phyloP scores from a whole-genome alignment of 495 filamentous ascomycete species.

The Hypoxylon fragiforme region DNA sequence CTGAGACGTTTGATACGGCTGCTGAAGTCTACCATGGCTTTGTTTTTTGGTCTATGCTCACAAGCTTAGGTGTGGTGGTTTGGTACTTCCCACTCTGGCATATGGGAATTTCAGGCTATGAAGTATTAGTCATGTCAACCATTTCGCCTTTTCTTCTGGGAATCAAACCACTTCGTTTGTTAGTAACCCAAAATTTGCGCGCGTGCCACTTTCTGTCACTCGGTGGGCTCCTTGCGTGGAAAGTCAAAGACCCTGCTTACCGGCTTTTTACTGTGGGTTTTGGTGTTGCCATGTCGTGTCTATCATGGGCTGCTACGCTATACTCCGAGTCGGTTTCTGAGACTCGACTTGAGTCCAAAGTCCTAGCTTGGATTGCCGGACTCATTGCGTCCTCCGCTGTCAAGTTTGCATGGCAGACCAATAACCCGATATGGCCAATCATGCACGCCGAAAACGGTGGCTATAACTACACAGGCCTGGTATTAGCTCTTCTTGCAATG shows the following conservation, averaged over 20 bases:
- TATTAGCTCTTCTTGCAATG: constrained; percentile 74
- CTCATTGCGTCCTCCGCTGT: constrained; percentile 81
- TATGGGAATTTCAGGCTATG: constrained; percentile 98
- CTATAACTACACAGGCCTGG: constrained; percentile 83
- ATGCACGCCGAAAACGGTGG: constrained; percentile 88
- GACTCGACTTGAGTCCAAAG: constrained; percentile 74
- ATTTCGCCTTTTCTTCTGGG: constrained; percentile 80
- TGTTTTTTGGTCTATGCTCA: constrained; percentile 94
- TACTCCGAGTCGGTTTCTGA: constrained; percentile 77
- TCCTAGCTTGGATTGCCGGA: constrained; percentile 79
- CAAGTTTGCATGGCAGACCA: constrained; percentile 95
- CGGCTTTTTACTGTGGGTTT: constrained; percentile 82
- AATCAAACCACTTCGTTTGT: constrained; percentile 66
- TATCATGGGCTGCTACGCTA: constrained; percentile 80
- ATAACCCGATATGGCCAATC: constrained; percentile 96
- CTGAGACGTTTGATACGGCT: constrained; percentile 73
- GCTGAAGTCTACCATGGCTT: constrained; percentile 95
- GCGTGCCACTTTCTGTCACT: constrained; percentile 75
- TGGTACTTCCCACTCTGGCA: constrained; percentile 99
- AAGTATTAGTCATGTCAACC: constrained; percentile 83
- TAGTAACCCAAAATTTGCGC: constrained; percentile 69
- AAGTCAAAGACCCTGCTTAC: constrained; percentile 69
- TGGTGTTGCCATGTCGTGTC: constrained; percentile 73
- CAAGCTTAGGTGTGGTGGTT: constrained; percentile 80
- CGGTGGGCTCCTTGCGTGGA: constrained; percentile 76